Conservation (phyloP, 140 eudicot genomes). For the Bidens hawaiensis region DNA sequence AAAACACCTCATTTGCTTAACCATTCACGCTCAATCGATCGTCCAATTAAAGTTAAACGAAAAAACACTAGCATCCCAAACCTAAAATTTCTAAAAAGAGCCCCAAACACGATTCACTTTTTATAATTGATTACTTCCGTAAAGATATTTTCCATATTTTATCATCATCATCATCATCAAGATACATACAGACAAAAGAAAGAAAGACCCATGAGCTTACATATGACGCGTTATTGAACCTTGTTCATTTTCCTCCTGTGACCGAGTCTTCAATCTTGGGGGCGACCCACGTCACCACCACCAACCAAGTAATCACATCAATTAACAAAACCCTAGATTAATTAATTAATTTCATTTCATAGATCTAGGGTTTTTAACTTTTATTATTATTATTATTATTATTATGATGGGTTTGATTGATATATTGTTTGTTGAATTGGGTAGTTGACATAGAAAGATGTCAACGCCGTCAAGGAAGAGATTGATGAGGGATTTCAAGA, state of each 20-base stretch:
- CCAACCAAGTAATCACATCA: slow-evolving; percentile 18
- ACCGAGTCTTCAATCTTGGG: slow-evolving; percentile 9
- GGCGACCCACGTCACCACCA: slow-evolving; percentile 20
- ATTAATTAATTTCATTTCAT: slow-evolving; percentile 1
- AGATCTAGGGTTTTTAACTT: slow-evolving; percentile 41
- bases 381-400: no score
- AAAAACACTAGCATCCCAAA: no score
- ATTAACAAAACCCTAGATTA: slow-evolving; percentile 23
- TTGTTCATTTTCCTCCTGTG: slow-evolving; percentile 12
- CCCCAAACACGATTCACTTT: no score
- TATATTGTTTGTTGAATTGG: slow-evolving; percentile 20
- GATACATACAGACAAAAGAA: slow-evolving; percentile 15
- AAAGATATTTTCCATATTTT: no score
- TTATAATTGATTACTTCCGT: no score
- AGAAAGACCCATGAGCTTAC: slow-evolving; percentile 21
- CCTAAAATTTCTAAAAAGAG: no score
- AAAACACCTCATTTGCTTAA: no score
- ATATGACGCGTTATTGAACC: slow-evolving; percentile 31
- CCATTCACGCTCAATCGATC: no score
- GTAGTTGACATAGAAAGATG: slow-evolving; percentile 26
- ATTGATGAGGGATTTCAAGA: slow-evolving; percentile 50
- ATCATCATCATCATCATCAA: no score
- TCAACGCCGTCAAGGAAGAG: slow-evolving; percentile 51
- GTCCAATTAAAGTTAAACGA: no score
- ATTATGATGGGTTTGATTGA: no score